Evolutionary conservation across 2,329 filamentous ascomycete genomes (phyloP).

Genomic region (Fusarium sp.): DNA sequence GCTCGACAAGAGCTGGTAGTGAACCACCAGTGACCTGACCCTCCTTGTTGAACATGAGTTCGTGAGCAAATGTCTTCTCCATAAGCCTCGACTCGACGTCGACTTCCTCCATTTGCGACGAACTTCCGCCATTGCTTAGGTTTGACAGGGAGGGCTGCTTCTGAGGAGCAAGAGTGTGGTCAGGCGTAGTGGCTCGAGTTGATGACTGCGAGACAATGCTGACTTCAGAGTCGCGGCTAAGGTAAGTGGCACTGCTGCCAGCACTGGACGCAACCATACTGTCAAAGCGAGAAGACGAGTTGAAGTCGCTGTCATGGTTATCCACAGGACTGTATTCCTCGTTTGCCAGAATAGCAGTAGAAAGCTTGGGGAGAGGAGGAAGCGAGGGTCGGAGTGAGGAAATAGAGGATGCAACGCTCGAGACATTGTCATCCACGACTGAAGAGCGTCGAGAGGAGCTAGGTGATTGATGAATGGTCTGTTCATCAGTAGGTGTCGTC

Average conservation of each 20-base stretch:
- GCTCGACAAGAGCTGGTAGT: constrained; percentile 90
- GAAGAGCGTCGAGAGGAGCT: constrained; percentile 59
- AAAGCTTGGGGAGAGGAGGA: constrained; percentile 68
- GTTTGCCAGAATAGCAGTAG: constrained; percentile 61
- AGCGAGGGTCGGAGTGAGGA: constrained; percentile 62
- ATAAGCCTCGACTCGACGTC: constrained; percentile 86
- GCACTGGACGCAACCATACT: constrained; percentile 81
- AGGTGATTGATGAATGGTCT: constrained; percentile 51
- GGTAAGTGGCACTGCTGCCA: constrained; percentile 82
- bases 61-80: constrained; percentile 91
- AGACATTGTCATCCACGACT: constrained; percentile 55
- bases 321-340: constrained; percentile 64
- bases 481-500: constrained; percentile 53
- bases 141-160: constrained; percentile 74
- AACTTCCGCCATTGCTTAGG: constrained; percentile 74
- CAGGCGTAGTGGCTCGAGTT: constrained; percentile 89
- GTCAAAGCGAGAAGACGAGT: constrained; percentile 68
- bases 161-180: constrained; percentile 67
- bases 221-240: constrained; percentile 83
- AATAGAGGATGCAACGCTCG: constrained; percentile 59
- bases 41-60: constrained; percentile 93
- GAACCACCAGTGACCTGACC: constrained; percentile 95
- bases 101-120: constrained; percentile 76
- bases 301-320: constrained; percentile 64
- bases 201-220: constrained; percentile 85